Percentiles rank a stretch among this genome's conserved stretches.
These are phyloP conservation scores for Eimeria acervulina DNA, from an alignment of 169 alveolate species.

Conservation along the genomic window DNA sequence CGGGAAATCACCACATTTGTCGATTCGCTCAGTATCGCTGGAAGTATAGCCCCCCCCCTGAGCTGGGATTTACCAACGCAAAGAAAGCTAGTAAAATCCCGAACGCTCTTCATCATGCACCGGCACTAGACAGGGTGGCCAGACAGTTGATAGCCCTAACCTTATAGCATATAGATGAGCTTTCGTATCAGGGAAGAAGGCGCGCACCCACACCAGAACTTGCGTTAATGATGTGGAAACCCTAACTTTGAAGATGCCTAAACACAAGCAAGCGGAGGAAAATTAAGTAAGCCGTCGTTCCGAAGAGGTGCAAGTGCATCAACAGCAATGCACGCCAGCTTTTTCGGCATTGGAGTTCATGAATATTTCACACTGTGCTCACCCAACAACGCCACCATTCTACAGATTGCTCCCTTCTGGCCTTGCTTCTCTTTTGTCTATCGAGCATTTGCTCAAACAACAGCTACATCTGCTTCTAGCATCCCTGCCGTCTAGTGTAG, in stretches of 20 bases:
- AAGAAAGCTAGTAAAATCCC: not conserved
- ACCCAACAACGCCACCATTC: too few relatives aligned
- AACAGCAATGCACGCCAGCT: not conserved
- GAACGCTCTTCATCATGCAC: not conserved
- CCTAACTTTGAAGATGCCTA: not conserved
- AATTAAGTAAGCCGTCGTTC: not conserved
- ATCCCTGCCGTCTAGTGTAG: not conserved
- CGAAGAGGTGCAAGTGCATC: not conserved
- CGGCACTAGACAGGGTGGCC: not conserved
- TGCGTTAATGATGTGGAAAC: not conserved
- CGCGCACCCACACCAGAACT: not conserved
- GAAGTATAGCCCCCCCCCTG: not conserved
- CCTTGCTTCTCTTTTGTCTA: not conserved
- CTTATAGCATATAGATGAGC: not conserved
- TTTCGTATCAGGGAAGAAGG: not conserved
- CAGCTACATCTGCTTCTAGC: not conserved
- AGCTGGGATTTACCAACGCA: not conserved
- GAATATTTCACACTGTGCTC: too few relatives aligned
- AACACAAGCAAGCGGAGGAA: not conserved
- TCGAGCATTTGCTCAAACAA: not conserved
- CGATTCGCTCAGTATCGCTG: not conserved
- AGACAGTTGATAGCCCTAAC: not conserved
- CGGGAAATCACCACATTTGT: slow-evolving; percentile 9
- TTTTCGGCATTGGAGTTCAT: not conserved
- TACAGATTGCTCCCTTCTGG: too few relatives aligned